phyloP scores from a whole-genome alignment of 805 yeast species.

The Kazachstania kunashirensis region DNA sequence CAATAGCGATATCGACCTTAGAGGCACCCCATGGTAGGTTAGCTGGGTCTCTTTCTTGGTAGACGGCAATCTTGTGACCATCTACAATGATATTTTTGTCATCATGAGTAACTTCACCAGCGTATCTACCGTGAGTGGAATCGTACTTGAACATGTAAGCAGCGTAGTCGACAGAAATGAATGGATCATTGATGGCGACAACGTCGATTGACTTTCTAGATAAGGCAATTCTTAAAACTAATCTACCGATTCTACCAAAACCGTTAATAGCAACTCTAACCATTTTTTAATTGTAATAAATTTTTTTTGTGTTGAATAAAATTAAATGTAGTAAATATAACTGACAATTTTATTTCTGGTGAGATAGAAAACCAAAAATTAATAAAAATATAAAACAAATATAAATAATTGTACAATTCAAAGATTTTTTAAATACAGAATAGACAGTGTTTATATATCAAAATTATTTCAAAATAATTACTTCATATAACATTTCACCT shows the following conservation, averaged over 20 bases:
- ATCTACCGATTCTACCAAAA: conserved; percentile 66
- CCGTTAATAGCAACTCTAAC: conserved; percentile 56
- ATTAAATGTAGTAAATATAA: too few species aligned
- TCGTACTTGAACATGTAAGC: conserved; percentile 70
- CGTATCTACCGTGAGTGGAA: conserved; percentile 58
- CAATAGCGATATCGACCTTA: conserved; percentile 55
- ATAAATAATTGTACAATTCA: too few species aligned
- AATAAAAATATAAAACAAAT: too few species aligned
- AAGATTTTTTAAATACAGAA: too few species aligned
- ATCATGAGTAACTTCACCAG: conserved; percentile 47
- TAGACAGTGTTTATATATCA: too few species aligned
- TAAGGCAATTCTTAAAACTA: conserved; percentile 54
- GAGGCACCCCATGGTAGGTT: conserved; percentile 57
- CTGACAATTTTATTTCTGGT: too few species aligned
- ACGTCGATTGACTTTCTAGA: conserved; percentile 43
- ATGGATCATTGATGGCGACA: conserved; percentile 63
- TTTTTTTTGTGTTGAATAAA: too few species aligned
- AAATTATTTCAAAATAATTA: too few species aligned
- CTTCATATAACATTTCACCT: too few species aligned
- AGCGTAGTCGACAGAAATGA: conserved; percentile 59
- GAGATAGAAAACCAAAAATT: too few species aligned
- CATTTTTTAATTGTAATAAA: conserved; percentile 3
- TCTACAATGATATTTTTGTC: conserved; percentile 44
- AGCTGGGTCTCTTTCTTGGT: conserved; percentile 61
- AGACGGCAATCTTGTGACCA: conserved; percentile 41